phyloP scores from a whole-genome alignment of 352 stramenopile species.

The Phytophthora constricta region DNA sequence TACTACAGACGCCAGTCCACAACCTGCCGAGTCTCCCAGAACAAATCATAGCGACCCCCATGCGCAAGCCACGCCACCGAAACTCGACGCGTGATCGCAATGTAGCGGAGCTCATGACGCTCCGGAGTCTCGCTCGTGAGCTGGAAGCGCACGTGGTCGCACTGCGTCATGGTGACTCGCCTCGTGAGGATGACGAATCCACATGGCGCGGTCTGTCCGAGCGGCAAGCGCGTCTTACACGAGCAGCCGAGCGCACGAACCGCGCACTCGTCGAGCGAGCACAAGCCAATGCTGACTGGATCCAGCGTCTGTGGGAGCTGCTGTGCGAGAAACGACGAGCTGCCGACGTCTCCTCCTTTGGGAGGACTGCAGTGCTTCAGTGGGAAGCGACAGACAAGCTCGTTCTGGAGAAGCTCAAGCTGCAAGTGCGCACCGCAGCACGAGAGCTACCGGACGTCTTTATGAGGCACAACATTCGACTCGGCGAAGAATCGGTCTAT shows the following conservation, averaged over 20 bases:
- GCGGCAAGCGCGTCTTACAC: constrained; percentile 17
- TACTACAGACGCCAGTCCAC: too few species aligned
- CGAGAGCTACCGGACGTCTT: constrained; percentile 10
- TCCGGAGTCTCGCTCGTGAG: constrained; percentile 21
- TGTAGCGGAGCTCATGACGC: constrained; percentile 24
- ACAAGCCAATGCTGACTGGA: constrained; percentile 39
- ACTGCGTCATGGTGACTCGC: background rate
- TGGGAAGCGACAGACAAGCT: constrained; percentile 5
- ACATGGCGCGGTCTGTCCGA: constrained; percentile 24
- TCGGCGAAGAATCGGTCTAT: constrained; percentile 4
- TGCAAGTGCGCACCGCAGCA: background rate
- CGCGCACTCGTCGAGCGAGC: constrained; percentile 4
- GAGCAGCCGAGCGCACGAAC: constrained; percentile 15
- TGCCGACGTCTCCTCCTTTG: background rate
- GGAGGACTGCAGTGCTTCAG: constrained; percentile 13
- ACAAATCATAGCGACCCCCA: too few species aligned
- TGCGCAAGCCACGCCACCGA: constrained; percentile 18
- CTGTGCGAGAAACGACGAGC: constrained; percentile 18
- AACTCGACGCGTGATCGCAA: constrained; percentile 43
- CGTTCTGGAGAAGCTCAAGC: constrained; percentile 18
- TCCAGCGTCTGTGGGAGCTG: constrained; percentile 38
- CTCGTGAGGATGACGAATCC: background rate
- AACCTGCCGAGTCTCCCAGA: too few species aligned
- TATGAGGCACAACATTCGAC: constrained; percentile 3
- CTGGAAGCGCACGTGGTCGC: constrained; percentile 17